phyloP scores from a whole-genome alignment of 1,284 basidiomycete genomes.

The Apiotrichum mycotoxinovorans region DNA sequence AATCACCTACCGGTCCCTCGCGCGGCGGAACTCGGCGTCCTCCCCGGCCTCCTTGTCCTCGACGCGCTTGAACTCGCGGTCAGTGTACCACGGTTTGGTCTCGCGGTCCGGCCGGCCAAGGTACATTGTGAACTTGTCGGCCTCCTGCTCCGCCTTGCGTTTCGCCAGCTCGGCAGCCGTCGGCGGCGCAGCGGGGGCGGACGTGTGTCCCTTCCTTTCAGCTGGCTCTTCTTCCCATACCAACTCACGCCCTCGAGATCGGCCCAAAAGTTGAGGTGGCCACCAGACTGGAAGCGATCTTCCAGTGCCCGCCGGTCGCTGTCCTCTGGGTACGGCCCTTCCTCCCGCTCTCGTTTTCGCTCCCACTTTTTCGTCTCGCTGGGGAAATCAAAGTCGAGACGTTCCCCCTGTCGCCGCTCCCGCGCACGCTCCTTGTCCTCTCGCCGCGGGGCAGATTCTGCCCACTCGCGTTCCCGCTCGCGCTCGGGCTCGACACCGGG shows the following conservation, averaged over 20 bases:
- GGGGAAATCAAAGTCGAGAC: constrained; percentile 48
- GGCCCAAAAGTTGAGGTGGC: constrained; percentile 50
- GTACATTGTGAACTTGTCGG: constrained; percentile 50
- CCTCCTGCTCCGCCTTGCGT: constrained; percentile 39
- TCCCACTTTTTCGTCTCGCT: constrained; percentile 27
- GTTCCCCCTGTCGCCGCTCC: constrained; percentile 19
- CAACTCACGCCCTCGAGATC: constrained; percentile 41
- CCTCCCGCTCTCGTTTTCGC: constrained; percentile 2
- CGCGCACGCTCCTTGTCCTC: constrained; percentile 27
- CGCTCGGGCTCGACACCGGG: constrained; percentile 14
- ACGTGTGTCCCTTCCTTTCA: constrained; percentile 8
- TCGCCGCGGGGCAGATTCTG: constrained; percentile 10
- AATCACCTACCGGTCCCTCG: constrained; percentile 35
- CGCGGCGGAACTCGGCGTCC: constrained; percentile 39
- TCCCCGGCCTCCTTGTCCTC: constrained; percentile 47
- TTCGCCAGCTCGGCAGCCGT: constrained; percentile 28
- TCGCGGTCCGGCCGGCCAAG: constrained; percentile 48
- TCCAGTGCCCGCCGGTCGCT: constrained; percentile 12
- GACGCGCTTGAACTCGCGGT: constrained; percentile 40
- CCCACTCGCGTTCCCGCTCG: not conserved
- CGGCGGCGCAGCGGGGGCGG: not conserved
- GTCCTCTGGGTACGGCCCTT: not conserved
- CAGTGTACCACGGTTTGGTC: constrained; percentile 51
- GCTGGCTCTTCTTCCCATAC: not conserved
- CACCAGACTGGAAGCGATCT: constrained; percentile 21